Percentiles rank a stretch among this genome's conserved stretches.
Evolutionary conservation across 345 rosid species (phyloP).

Genomic region (Stellera chamaejasme): DNA sequence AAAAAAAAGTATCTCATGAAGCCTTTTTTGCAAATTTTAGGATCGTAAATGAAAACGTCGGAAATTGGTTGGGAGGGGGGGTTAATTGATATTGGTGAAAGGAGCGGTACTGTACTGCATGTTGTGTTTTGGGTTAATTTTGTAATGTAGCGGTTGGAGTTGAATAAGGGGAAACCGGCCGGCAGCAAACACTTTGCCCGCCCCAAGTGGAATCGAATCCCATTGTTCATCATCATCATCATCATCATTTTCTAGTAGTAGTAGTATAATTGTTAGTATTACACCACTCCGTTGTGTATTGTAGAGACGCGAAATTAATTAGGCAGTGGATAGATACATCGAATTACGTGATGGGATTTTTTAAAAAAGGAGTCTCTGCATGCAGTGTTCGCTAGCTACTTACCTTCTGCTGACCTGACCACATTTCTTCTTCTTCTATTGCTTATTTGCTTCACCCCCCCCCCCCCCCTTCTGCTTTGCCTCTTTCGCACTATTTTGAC

Average conservation of each 20-base stretch:
- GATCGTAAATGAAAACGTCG: no score
- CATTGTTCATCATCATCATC: neutral
- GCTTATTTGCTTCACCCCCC: neutral
- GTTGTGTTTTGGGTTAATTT: slow-evolving; percentile 2
- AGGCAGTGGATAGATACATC: slow-evolving; percentile 40
- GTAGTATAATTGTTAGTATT: neutral
- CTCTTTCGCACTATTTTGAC: no score
- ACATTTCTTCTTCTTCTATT: slow-evolving; percentile 27
- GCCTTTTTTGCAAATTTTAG: no score
- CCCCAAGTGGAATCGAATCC: slow-evolving; percentile 30
- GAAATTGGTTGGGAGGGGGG: no score
- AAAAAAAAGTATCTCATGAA: no score
- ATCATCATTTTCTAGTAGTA: slow-evolving; percentile 24
- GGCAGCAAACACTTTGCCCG: neutral
- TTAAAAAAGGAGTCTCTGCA: slow-evolving; percentile 32
- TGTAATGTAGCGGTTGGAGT: slow-evolving; percentile 35
- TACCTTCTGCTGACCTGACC: slow-evolving; percentile 24
- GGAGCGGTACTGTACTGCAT: no score
- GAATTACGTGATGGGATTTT: slow-evolving; percentile 40
- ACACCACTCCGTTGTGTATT: no score
- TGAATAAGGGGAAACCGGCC: slow-evolving; percentile 21
- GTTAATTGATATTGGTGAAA: no score
- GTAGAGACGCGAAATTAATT: slow-evolving; percentile 15
- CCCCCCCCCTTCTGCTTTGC: no score
- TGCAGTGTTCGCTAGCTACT: neutral